Evolutionary conservation across 2,329 filamentous ascomycete genomes (phyloP).

Genomic region (Colletotrichum viniferum): DNA sequence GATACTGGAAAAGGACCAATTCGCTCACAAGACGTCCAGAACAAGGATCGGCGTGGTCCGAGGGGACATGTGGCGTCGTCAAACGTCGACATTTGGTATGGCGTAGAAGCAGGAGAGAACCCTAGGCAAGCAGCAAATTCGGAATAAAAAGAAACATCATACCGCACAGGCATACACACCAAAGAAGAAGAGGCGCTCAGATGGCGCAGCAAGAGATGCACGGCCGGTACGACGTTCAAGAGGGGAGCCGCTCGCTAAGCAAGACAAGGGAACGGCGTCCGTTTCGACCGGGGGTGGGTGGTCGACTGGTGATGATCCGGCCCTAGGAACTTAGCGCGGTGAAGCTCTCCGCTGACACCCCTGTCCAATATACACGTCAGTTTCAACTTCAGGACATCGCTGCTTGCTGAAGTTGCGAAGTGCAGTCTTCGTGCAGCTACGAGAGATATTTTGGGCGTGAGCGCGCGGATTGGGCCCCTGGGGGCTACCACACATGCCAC

Average conservation of each 20-base stretch:
- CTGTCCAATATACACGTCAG: conserved; percentile 18
- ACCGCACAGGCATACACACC: neutral
- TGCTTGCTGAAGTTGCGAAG: neutral
- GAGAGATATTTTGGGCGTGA: conserved; percentile 12
- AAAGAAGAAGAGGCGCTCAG: neutral
- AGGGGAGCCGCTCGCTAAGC: conserved; percentile 20
- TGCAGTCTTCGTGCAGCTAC: conserved; percentile 6
- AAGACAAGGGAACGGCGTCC: conserved; percentile 15
- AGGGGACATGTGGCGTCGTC: conserved; percentile 9
- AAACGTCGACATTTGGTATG: neutral
- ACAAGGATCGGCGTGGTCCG: neutral
- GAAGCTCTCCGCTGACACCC: neutral
- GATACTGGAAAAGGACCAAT: neutral
- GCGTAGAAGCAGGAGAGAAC: conserved; percentile 1
- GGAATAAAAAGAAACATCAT: conserved; percentile 1
- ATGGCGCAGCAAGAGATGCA: conserved; percentile 9
- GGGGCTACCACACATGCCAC: neutral
- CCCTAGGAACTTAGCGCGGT: neutral
- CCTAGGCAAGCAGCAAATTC: neutral
- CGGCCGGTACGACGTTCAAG: neutral
- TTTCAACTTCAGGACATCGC: conserved; percentile 22
- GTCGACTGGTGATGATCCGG: neutral
- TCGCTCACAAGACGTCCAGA: neutral
- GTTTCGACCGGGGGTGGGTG: neutral
- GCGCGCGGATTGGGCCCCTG: neutral